phyloP scores from a whole-genome alignment of 176 grass and related monocot genomes.

The Dendrocalamus sinicus region DNA sequence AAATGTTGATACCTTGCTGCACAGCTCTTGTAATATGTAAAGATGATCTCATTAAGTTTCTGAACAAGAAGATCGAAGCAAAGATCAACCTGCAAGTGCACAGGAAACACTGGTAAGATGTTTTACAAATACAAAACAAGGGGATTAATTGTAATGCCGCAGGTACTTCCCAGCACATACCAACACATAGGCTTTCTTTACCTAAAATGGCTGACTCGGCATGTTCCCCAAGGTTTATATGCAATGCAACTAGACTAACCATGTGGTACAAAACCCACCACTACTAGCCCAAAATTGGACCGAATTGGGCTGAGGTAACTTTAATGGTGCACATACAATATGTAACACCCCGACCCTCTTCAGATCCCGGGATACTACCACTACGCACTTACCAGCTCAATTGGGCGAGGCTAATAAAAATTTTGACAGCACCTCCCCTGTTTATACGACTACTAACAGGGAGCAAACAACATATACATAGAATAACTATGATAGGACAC shows the following conservation, averaged over 20 bases:
- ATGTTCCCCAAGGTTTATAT: conserved; percentile 33
- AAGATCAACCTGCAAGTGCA: conserved; percentile 82
- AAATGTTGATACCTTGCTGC: conserved; percentile 76
- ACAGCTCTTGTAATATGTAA: conserved; percentile 96
- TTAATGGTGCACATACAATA: background rate
- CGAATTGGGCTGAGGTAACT: conserved; percentile 14
- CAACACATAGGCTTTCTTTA: background rate
- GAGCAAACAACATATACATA: too few relatives aligned
- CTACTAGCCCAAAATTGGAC: background rate
- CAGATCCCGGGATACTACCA: too few relatives aligned
- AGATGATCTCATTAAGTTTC: conserved; percentile 95
- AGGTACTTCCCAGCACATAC: conserved; percentile 31
- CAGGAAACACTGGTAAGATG: conserved; percentile 26
- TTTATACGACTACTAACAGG: too few relatives aligned
- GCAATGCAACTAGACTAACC: conserved; percentile 39
- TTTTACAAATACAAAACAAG: conserved; percentile 10
- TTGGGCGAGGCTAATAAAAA: too few relatives aligned
- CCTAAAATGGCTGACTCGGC: conserved; percentile 1
- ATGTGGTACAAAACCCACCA: background rate
- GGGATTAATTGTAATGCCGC: conserved; percentile 8
- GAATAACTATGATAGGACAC: too few relatives aligned
- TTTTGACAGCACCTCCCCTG: too few relatives aligned
- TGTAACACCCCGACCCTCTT: too few relatives aligned
- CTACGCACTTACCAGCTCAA: too few relatives aligned
- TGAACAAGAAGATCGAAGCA: conserved; percentile 96